Evolutionary conservation across 1,139 yeast species (phyloP).

Genomic region (Pichia sp.): DNA sequence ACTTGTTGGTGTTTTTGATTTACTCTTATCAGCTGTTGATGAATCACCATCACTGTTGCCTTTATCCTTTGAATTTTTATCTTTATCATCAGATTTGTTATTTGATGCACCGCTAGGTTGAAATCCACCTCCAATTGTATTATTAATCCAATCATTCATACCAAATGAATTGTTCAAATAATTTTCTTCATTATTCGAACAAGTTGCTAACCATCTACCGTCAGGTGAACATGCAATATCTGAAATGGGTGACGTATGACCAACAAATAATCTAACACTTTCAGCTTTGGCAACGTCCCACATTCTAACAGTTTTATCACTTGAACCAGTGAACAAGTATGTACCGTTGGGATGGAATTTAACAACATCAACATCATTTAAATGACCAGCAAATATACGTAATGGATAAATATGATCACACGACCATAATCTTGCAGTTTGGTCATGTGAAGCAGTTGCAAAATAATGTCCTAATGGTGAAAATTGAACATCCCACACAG

Average conservation of each 20-base stretch:
- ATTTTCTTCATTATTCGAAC: slow-evolving; percentile 68
- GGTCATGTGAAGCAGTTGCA: slow-evolving; percentile 96
- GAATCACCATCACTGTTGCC: background rate
- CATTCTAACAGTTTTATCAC: slow-evolving; percentile 94
- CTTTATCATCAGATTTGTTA: background rate
- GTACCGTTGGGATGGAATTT: slow-evolving; percentile 95
- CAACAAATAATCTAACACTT: slow-evolving; percentile 89
- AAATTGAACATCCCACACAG: slow-evolving; percentile 95
- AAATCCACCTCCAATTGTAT: slow-evolving; percentile 12
- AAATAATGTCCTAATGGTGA: slow-evolving; percentile 96
- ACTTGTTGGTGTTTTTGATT: background rate
- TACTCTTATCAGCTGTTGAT: background rate
- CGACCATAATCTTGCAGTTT: slow-evolving; percentile 96
- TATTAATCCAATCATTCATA: slow-evolving; percentile 10
- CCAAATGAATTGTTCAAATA: slow-evolving; percentile 34
- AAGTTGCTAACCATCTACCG: slow-evolving; percentile 94
- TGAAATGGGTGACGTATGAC: slow-evolving; percentile 85
- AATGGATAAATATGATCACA: slow-evolving; percentile 96
- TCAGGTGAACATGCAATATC: slow-evolving; percentile 89
- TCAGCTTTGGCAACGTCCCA: slow-evolving; percentile 93
- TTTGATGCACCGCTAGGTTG: slow-evolving; percentile 9
- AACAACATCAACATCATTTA: slow-evolving; percentile 92
- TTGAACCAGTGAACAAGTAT: slow-evolving; percentile 88
- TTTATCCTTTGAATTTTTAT: background rate
- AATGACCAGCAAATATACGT: slow-evolving; percentile 94